Evolutionary conservation across 1,284 basidiomycete genomes (phyloP), one percentile per base, ranked within the genome.

Genomic region (Moesziomyces sp.): DNA sequence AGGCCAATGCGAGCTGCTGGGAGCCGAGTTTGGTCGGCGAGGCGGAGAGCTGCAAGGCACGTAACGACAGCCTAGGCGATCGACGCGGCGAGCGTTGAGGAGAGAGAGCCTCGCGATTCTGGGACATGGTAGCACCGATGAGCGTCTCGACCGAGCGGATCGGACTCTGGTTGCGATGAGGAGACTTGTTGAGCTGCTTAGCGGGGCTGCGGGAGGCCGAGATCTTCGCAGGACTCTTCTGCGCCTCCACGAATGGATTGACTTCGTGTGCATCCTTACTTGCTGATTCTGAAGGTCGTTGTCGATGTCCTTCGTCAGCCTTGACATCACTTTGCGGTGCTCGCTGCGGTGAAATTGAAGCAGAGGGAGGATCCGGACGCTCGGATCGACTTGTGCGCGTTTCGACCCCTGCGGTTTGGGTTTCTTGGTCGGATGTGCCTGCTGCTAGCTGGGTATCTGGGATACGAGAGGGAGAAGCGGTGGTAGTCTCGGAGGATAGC

Each of bases 101-200:
- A 30, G 69, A 72, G 34, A 19, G 24, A 1, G 58, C 26, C 11
- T 72, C 58, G 10, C 42, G 49, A 49, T 67, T 62, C 9, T 66
- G 59, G 14, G 56, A 51, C 63, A 63, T 53, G 2, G 69, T 57
- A 4, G 59, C 69, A 9, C 53, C 63, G 49, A 72, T 67, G 40
- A 72, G 63, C 23, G 69, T 52, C 46, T 72, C 69, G 53, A 72
- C 52, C 2, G 62, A 62, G 23, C 69, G 58, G 16, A 72, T 48
- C 3, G 69, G 63, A 30, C 69, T 72, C 30, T 67, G 59, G 2
- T 19, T 49, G 11, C 58, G 58, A 26, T 43, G 35, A 7, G 62
- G 62, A 18, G 62, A 58, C 18, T 51, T 28, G 16, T 21, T 10
- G 1, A 13, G 52, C n/a, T 58, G 58, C 48, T 71, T 71, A 2